phyloP scores from a whole-genome alignment of 768 basidiomycete species.

The Hirschioporus abietinus region DNA sequence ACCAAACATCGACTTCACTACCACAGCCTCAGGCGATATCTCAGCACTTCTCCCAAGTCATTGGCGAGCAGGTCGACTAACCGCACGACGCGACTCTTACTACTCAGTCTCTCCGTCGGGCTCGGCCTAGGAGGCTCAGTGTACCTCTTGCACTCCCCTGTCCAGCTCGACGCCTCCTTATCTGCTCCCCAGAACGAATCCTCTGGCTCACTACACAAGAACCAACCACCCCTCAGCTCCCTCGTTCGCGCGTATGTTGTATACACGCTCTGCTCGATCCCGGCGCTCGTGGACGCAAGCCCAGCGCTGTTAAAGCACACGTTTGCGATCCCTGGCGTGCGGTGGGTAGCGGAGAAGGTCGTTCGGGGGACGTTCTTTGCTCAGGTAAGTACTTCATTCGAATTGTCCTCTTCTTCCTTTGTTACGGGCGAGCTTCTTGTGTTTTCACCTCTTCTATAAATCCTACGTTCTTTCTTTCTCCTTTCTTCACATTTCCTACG shows the following conservation, averaged over 20 bases:
- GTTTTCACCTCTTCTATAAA: too few species aligned
- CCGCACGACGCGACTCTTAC: not conserved
- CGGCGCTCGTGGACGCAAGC: constrained; percentile 69
- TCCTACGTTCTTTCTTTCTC: not conserved
- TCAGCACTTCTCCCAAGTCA: not conserved
- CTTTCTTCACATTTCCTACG: not conserved
- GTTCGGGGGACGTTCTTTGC: constrained; percentile 82
- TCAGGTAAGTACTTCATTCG: constrained; percentile 45
- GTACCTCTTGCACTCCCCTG: not conserved
- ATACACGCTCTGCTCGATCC: constrained; percentile 75
- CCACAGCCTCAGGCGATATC: not conserved
- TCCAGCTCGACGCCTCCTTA: constrained; percentile 21
- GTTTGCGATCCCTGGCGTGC: constrained; percentile 55
- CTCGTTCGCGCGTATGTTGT: constrained; percentile 75
- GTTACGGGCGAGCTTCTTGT: not conserved
- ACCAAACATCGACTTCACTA: not conserved
- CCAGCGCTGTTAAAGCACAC: constrained; percentile 56
- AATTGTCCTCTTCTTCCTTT: not conserved
- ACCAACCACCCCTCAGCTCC: constrained; percentile 23
- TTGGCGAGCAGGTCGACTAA: not conserved
- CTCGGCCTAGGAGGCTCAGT: not conserved
- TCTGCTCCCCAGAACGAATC: not conserved
- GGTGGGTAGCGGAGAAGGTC: constrained; percentile 56
- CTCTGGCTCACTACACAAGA: constrained; percentile 6
- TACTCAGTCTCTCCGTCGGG: not conserved